Evolutionary conservation across 1,284 basidiomycete species (phyloP), one percentile per base, ranked within the genome.

Genomic region (Moesziomyces antarcticus): DNA sequence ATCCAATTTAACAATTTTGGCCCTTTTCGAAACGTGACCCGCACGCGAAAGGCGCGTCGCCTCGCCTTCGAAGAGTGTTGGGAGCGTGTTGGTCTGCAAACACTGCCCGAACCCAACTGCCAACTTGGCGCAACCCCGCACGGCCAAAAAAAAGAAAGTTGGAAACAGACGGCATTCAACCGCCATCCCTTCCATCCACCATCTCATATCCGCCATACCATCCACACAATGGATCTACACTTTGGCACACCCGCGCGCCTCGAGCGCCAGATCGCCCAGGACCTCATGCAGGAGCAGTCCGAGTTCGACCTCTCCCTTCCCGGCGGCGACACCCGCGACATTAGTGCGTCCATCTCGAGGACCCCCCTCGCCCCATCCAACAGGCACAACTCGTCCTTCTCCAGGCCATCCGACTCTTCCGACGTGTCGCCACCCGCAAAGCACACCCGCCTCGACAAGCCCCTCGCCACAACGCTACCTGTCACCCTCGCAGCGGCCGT

Each of bases 181-280:
- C 30, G 30, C 30, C 24, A 1, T 30, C 5, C 30, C 11, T 30
- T 30, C 30, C 30, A 25, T 25, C 24, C 24, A 25, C 24, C 24
- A 25, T n/a, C n/a, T n/a, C n/a, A n/a, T 8, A 27, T 27, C 33
- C 33, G 13, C 33, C 33, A 35, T 35, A 27, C 30, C 27, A 24
- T 24, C 11, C 33, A 30, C 33, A 62, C n/a, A n/a, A 74, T 74
- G 72, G 62, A 74, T 46, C 56, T 74, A 40, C 41, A 74, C 54
- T 74, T 74, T 37, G 72, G 67, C 18, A 74, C 72, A 10, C 72
- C 72, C 7, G 67, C 72, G 56, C 66, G 72, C 21, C 63, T 74
- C 7, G 72, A 74, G 72, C 67, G 72, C 43, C 72, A 74, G 50
- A 74, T 74, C 21, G 72, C 72, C 22, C 72, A 74, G 33, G 67